Evolutionary conservation across 2,329 filamentous ascomycete species (phyloP).

Genomic region (Amauroascus verrucosus): DNA sequence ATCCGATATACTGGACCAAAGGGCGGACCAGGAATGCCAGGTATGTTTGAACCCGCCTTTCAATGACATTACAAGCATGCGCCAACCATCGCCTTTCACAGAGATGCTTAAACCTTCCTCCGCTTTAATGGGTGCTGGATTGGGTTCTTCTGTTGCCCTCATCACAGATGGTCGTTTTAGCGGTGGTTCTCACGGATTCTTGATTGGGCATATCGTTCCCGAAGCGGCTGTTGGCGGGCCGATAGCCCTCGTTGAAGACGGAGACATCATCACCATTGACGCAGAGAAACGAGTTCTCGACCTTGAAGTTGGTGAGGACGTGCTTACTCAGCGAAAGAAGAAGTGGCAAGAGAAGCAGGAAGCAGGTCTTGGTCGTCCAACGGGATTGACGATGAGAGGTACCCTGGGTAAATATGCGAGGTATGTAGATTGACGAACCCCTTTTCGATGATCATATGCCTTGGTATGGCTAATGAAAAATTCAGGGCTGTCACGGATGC

Average conservation of each 20-base stretch:
- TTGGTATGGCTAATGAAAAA: neutral
- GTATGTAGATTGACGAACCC: slow-evolving; percentile 18
- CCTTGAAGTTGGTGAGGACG: slow-evolving; percentile 39
- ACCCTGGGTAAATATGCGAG: slow-evolving; percentile 61
- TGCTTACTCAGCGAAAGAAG: slow-evolving; percentile 48
- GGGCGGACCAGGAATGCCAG: slow-evolving; percentile 61
- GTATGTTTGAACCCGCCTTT: slow-evolving; percentile 10
- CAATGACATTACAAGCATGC: neutral
- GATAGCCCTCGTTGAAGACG: slow-evolving; percentile 69
- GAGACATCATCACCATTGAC: slow-evolving; percentile 77
- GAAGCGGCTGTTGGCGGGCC: slow-evolving; percentile 84
- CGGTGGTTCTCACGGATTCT: slow-evolving; percentile 48
- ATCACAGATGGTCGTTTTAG: slow-evolving; percentile 72
- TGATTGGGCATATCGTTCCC: slow-evolving; percentile 56
- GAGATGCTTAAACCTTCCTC: slow-evolving; percentile 65
- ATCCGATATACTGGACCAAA: slow-evolving; percentile 67
- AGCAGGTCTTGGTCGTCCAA: slow-evolving; percentile 37
- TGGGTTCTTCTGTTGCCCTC: slow-evolving; percentile 58
- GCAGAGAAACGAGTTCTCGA: slow-evolving; percentile 46
- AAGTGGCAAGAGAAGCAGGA: slow-evolving; percentile 47
- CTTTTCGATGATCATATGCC: neutral
- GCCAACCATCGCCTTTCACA: slow-evolving; percentile 25
- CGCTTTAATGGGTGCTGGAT: slow-evolving; percentile 62
- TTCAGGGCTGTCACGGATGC: slow-evolving; percentile 36
- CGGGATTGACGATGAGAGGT: slow-evolving; percentile 49